Evolutionary conservation across 495 filamentous ascomycete species (phyloP).

Genomic region (Amorphotheca resinae): DNA sequence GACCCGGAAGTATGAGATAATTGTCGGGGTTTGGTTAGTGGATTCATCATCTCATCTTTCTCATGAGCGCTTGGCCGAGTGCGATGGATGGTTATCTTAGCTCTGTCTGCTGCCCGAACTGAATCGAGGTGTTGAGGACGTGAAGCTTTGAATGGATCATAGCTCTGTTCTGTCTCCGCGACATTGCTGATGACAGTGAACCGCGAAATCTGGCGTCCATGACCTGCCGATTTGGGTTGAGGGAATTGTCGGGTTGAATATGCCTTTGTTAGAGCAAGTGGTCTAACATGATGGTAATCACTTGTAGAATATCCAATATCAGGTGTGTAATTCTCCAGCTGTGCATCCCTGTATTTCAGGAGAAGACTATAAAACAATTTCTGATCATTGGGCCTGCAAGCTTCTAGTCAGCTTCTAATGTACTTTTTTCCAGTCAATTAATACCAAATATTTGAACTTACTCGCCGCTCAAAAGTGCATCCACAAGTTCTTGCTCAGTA

Average conservation of each 20-base stretch:
- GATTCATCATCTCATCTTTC: background rate
- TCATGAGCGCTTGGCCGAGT: conserved; percentile 13
- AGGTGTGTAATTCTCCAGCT: conserved; percentile 71
- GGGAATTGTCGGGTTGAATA: conserved; percentile 39
- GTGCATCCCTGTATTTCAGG: conserved; percentile 62
- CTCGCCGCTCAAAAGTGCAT: conserved; percentile 53
- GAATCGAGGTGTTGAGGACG: conserved; percentile 29
- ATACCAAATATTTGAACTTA: conserved; percentile 27
- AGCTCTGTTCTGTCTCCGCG: conserved; percentile 41
- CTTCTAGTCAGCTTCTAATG: conserved; percentile 9
- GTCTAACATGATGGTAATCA: conserved; percentile 73
- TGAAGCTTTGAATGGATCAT: conserved; percentile 75
- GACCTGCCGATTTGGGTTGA: conserved; percentile 27
- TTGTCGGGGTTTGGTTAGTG: background rate
- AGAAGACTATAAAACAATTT: conserved; percentile 85
- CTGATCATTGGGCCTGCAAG: conserved; percentile 62
- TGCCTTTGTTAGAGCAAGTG: conserved; percentile 32
- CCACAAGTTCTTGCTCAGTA: conserved; percentile 54
- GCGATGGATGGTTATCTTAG: conserved; percentile 59
- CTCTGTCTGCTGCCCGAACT: conserved; percentile 33
- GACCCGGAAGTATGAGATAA: background rate
- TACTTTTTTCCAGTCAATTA: background rate
- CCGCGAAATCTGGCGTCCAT: conserved; percentile 46
- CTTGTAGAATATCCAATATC: conserved; percentile 67
- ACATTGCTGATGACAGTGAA: conserved; percentile 58